A percentile compares a stretch with the other conserved stretches of the same genome.
These are phyloP conservation scores for Paraleonurus japonicus DNA, from an alignment of 257 asterid genomes.

Conservation along the genomic window DNA sequence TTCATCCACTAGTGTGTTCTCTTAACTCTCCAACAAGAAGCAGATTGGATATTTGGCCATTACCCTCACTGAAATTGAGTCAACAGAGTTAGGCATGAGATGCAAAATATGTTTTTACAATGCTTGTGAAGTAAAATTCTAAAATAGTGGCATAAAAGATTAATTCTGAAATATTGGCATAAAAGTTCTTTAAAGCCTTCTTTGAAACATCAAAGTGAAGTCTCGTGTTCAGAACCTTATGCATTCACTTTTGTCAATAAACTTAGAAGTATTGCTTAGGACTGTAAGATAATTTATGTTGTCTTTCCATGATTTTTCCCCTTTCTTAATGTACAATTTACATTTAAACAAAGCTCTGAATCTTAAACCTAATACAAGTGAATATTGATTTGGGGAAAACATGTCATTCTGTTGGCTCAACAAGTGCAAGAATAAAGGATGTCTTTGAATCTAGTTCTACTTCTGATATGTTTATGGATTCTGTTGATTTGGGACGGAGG, in stretches of 20 bases:
- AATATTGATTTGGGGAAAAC: background rate
- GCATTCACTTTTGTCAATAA: background rate
- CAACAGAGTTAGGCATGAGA: conserved; percentile 3
- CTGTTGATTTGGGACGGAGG: too few species aligned
- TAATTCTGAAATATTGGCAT: too few species aligned
- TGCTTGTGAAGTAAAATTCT: conserved; percentile 20
- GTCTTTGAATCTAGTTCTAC: background rate
- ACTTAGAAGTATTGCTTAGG: background rate
- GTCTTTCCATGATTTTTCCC: background rate
- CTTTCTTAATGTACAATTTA: background rate
- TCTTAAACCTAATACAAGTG: background rate
- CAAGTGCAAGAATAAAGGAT: background rate
- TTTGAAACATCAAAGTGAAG: background rate
- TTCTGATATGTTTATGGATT: background rate
- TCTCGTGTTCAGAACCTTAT: background rate
- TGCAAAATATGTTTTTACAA: conserved; percentile 1
- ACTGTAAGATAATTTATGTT: background rate
- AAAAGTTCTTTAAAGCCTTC: background rate
- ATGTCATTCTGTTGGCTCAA: background rate
- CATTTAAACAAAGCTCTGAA: background rate
- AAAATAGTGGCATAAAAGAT: background rate
- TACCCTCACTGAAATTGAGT: background rate
- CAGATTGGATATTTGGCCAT: conserved; percentile 11
- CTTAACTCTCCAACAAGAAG: background rate
- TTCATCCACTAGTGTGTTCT: background rate